These are phyloP conservation scores for Lipomyces mesembrius DNA, from an alignment of 805 yeast species.

Conservation along the genomic window DNA sequence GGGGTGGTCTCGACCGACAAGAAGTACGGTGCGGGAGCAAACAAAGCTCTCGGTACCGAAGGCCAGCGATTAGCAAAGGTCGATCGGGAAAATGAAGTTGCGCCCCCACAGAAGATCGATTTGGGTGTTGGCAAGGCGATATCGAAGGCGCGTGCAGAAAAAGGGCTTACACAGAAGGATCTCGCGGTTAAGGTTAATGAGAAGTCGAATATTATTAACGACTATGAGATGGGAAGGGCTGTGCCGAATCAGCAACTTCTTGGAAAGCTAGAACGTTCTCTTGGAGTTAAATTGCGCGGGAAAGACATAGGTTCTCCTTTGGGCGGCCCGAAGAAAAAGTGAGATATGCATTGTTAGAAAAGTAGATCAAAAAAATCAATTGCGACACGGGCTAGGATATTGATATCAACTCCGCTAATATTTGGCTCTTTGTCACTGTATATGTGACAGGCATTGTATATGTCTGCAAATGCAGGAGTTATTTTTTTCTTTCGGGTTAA, in stretches of 20 bases:
- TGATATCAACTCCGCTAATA: not conserved
- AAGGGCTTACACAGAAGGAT: conserved; percentile 91
- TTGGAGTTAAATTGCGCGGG: conserved; percentile 95
- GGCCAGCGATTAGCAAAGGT: conserved; percentile 94
- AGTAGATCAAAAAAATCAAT: not conserved
- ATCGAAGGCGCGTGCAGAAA: conserved; percentile 81
- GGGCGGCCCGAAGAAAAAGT: conserved; percentile 52
- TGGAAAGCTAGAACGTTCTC: conserved; percentile 88
- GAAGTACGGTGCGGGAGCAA: conserved; percentile 71
- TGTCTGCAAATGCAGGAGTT: not conserved
- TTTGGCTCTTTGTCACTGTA: not conserved
- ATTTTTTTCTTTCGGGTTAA: not conserved
- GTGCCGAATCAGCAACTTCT: conserved; percentile 94
- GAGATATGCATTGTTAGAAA: conserved; percentile 2
- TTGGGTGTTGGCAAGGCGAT: conserved; percentile 85
- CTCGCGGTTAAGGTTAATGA: conserved; percentile 94
- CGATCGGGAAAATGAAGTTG: conserved; percentile 92
- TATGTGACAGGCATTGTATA: not conserved
- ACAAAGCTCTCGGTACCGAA: conserved; percentile 74
- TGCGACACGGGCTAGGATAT: not conserved
- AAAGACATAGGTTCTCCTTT: conserved; percentile 92
- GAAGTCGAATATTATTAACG: conserved; percentile 93
- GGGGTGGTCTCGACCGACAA: conserved; percentile 88
- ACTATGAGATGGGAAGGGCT: conserved; percentile 96
- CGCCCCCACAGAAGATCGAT: conserved; percentile 87